Conservation (phyloP, 116 monocot species). For the Cymodocea nodosa region DNA sequence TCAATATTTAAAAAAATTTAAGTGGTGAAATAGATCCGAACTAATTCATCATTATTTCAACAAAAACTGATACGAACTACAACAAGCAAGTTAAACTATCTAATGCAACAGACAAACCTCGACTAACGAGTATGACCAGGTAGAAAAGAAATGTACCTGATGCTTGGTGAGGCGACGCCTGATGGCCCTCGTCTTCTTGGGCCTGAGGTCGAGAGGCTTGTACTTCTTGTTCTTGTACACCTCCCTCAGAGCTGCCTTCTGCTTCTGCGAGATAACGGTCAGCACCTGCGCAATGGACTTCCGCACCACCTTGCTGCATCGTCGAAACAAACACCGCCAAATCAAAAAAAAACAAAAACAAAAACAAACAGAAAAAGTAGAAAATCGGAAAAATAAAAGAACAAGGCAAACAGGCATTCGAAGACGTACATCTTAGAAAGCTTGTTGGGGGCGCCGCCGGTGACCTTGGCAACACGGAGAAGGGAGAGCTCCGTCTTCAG, state of each 20-base stretch:
- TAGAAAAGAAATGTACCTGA: conserved; percentile 18
- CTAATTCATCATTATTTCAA: no score
- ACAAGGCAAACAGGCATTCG: neutral
- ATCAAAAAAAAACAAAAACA: neutral
- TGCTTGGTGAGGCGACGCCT: conserved; percentile 40
- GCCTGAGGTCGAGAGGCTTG: conserved; percentile 47
- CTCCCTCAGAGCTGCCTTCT: conserved; percentile 44
- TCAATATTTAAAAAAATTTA: no score
- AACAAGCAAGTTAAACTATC: no score
- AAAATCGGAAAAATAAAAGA: neutral
- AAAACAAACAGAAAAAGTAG: neutral
- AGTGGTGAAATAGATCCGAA: no score
- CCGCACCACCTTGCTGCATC: conserved; percentile 34
- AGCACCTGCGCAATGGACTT: conserved; percentile 24
- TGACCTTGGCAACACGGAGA: conserved; percentile 51
- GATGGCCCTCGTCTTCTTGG: conserved; percentile 51
- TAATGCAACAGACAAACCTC: no score
- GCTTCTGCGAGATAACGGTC: conserved; percentile 33
- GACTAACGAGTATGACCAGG: no score
- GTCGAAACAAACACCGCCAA: neutral
- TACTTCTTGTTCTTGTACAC: conserved; percentile 45
- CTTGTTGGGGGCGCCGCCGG: conserved; percentile 54
- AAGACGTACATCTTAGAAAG: conserved; percentile 41
- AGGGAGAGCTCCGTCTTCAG: conserved; percentile 47
- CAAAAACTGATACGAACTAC: no score